Evolutionary conservation across 2,329 filamentous ascomycete species (phyloP), one percentile per base, ranked within the genome.

Genomic region (Ophiostoma novo-ulmi): DNA sequence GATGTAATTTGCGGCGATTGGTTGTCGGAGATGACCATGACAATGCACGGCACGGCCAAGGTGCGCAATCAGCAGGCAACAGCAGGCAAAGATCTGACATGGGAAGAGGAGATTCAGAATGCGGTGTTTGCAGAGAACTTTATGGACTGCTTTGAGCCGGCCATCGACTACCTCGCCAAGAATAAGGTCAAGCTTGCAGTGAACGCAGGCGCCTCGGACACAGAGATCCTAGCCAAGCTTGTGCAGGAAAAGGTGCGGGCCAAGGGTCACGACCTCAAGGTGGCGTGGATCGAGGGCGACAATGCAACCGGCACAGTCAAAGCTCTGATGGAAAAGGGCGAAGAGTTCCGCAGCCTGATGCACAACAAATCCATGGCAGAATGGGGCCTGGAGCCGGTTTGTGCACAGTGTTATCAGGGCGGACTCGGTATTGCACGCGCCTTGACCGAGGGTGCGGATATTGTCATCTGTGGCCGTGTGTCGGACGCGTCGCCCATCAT

Each of bases 401-500:
- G 68, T 48, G 73, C 73, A 11, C 73, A 75, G 71, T 82, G 79
- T n/a, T 85, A 85, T 72, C 79, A 84, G 1, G 83, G 83, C 8
- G 81, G 81, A 2, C 73, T 78, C 48, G 79, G 77, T 13, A 81
- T 81, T 48, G 77, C 78, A 11, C 76, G 77, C 68, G 80, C 76
- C 8, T 74, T 81, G 20, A 70, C 73, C 35, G 70, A 73, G 26
- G 79, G 79, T 0, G 79, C 78, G 20, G 77, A 80, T 72, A 80
- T 81, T 39, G 76, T 81, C 44, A 77, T 81, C 38, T 80, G 79
- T 70, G 80, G 79, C 11, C 77, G 80, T 41, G 79, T 80, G 1
- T 77, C 79, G 0, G 80, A 81, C 73, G 80, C 80, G 1, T 78
- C 77, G 17, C 81, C 80, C 0, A 82, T 83, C 1, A 83, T 85